phyloP scores from a whole-genome alignment of 176 grass and related monocot species.

The Cenchrus americanus region DNA sequence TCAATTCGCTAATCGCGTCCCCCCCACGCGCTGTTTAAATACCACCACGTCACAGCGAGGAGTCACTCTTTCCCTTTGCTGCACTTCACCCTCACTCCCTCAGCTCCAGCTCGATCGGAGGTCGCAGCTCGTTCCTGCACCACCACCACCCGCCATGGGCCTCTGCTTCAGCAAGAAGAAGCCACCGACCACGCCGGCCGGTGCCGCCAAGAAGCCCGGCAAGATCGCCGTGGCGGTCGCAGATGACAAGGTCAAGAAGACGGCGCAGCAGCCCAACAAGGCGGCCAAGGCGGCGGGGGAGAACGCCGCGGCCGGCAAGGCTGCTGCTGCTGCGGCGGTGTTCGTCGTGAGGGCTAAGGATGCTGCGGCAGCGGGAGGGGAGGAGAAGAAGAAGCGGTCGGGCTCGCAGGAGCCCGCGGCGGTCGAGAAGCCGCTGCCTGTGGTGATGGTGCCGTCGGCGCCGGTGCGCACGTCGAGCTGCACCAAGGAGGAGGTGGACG shows the following conservation, averaged over 20 bases:
- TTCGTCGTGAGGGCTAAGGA: slow-evolving; percentile 50
- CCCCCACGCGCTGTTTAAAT: slow-evolving; percentile 46
- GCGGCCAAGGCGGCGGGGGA: not conserved
- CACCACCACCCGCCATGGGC: slow-evolving; percentile 56
- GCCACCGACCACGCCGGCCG: slow-evolving; percentile 1
- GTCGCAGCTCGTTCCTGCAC: not conserved
- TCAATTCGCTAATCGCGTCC: slow-evolving; percentile 25
- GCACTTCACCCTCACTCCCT: too few relatives aligned
- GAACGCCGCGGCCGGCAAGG: slow-evolving; percentile 39
- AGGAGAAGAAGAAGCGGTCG: slow-evolving; percentile 39
- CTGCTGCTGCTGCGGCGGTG: slow-evolving; percentile 27
- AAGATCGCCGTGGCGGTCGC: not conserved
- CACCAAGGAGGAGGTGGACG: slow-evolving; percentile 88
- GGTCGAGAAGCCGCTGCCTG: slow-evolving; percentile 10
- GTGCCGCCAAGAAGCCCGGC: slow-evolving; percentile 10
- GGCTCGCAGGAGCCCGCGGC: not conserved
- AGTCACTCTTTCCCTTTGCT: not conserved
- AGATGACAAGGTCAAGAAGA: slow-evolving; percentile 36
- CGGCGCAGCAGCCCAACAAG: slow-evolving; percentile 18
- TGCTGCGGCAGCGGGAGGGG: not conserved
- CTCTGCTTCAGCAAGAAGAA: slow-evolving; percentile 92
- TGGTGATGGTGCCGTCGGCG: slow-evolving; percentile 19
- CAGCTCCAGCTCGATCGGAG: too few relatives aligned
- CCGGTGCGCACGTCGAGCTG: slow-evolving; percentile 81
- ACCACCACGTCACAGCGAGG: slow-evolving; percentile 30